Conservation (phyloP, 768 basidiomycete species). For the Daedaleopsis nitida region DNA sequence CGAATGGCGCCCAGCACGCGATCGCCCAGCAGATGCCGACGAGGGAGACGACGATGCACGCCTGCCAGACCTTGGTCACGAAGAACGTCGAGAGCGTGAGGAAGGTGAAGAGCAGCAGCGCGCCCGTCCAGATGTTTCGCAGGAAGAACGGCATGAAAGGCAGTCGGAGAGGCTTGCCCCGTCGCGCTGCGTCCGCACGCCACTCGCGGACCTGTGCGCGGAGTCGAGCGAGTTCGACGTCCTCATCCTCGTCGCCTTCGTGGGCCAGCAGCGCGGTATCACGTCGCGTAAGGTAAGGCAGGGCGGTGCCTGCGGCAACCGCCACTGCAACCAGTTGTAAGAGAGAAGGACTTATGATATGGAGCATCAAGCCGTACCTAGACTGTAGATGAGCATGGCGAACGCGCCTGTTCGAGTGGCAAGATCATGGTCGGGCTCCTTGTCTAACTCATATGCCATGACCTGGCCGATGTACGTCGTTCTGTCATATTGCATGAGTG, state of each 20-base stretch:
- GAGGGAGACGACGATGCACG: slow-evolving; percentile 78
- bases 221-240: slow-evolving; percentile 72
- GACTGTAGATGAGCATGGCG: slow-evolving; percentile 88
- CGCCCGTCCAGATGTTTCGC: slow-evolving; percentile 92
- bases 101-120: slow-evolving; percentile 76
- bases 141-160: slow-evolving; percentile 91
- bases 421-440: slow-evolving; percentile 79
- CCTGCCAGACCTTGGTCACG: slow-evolving; percentile 76
- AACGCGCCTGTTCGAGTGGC: slow-evolving; percentile 86
- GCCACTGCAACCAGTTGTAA: slow-evolving; percentile 56
- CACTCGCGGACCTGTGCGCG: slow-evolving; percentile 73
- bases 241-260: slow-evolving; percentile 69
- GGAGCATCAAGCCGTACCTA: slow-evolving; percentile 55
- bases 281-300: slow-evolving; percentile 81
- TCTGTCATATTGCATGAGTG: slow-evolving; percentile 37
- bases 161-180: slow-evolving; percentile 73
- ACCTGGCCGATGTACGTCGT: slow-evolving; percentile 95
- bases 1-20: slow-evolving; percentile 97
- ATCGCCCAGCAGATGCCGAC: slow-evolving; percentile 97
- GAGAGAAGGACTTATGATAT: slow-evolving; percentile 8
- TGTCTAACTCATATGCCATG: slow-evolving; percentile 77
- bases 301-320: slow-evolving; percentile 75
- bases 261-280: slow-evolving; percentile 79
- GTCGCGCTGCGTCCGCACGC: slow-evolving; percentile 80
- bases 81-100: slow-evolving; percentile 87